Evolutionary conservation across 371 early-diverging fungal genomes (phyloP).

Genomic region (Syncephalastrum monosporum): DNA sequence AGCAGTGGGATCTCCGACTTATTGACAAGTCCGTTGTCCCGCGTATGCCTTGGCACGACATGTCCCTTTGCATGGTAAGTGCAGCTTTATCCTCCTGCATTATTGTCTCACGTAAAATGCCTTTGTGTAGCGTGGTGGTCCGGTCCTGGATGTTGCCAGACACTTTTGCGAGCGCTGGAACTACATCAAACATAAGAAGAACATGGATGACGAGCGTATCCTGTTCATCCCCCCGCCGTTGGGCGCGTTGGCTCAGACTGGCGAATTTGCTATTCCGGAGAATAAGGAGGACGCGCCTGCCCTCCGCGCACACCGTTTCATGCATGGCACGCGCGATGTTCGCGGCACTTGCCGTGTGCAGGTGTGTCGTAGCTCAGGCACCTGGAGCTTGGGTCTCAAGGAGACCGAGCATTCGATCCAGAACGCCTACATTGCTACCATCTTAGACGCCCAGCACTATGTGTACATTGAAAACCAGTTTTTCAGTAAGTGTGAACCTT

Average conservation of each 20-base stretch:
- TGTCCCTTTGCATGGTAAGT: conserved; percentile 71
- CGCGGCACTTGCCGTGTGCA: conserved; percentile 65
- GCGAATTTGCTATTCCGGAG: conserved; percentile 23
- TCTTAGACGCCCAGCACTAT: conserved; percentile 76
- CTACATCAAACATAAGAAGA: conserved; percentile 68
- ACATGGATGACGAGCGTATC: conserved; percentile 29
- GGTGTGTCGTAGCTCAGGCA: conserved; percentile 65
- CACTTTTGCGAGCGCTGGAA: conserved; percentile 96
- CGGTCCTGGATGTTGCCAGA: conserved; percentile 82
- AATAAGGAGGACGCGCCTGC: conserved; percentile 22
- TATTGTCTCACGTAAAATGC: not conserved
- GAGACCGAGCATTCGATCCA: conserved; percentile 79
- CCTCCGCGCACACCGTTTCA: conserved; percentile 22
- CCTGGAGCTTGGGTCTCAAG: conserved; percentile 69
- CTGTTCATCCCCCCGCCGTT: conserved; percentile 50
- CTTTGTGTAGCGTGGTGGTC: conserved; percentile 56
- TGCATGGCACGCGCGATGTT: conserved; percentile 35
- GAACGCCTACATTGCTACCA: conserved; percentile 79
- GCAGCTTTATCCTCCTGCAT: conserved; percentile 5
- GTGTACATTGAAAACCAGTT: conserved; percentile 98
- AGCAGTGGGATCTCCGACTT: conserved; percentile 57
- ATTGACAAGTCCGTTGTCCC: conserved; percentile 68
- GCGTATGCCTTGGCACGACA: conserved; percentile 98
- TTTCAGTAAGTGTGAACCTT: conserved; percentile 63
- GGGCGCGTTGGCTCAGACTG: conserved; percentile 35